Base-by-base conservation (phyloP, 2,329 filamentous ascomycete genomes). In the Beauveria sp. region DNA sequence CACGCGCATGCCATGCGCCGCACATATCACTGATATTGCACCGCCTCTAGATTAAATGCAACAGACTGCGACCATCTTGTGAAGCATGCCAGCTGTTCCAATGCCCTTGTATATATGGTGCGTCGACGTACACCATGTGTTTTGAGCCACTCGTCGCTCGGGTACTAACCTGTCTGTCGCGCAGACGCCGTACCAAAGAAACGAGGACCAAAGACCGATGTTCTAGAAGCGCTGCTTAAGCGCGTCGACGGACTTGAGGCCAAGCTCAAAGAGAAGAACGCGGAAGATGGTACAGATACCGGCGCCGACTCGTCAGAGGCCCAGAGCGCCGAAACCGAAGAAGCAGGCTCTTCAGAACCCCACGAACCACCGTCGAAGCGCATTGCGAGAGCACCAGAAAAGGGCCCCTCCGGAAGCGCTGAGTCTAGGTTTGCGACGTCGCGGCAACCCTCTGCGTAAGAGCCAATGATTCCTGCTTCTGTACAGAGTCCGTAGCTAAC, bases 41-140 rank as follows among this genome's bases (percentile, higher is more conserved):
- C 47, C 54, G 2, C 20, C 41, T 40, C 64, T 69, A 96, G 91
- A 96, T 96, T 77, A 96, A 96, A 78, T 96, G 91, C 78, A 96
- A 94, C 73, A 85, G 91, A 61, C 78, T 92, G 65, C 85, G 90
- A 53, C 91, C 91, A 41, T 88, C 89, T 51, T 96, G 91, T 70
- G 91, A 96, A 73, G 91, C 91, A 61, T 96, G 91, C 70, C 90
- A 91, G 73, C 88, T 94, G 61, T 96, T 96, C 69, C 90, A 93
- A 70, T 93, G 90, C 71, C 85, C 89, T 37, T 96, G 91, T 76
- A 82, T 96, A 63, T 96, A 96, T 74, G 91, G 91, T 96, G 80
- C 66, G 83, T 72, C 22, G 0, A 63, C 43, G 22, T 20, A 20
- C 24, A 16, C 18, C 22, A 18, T 54, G 7, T 34, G 12, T 30